phyloP scores from a whole-genome alignment of 257 asterid species.

The Linaria vulgaris region DNA sequence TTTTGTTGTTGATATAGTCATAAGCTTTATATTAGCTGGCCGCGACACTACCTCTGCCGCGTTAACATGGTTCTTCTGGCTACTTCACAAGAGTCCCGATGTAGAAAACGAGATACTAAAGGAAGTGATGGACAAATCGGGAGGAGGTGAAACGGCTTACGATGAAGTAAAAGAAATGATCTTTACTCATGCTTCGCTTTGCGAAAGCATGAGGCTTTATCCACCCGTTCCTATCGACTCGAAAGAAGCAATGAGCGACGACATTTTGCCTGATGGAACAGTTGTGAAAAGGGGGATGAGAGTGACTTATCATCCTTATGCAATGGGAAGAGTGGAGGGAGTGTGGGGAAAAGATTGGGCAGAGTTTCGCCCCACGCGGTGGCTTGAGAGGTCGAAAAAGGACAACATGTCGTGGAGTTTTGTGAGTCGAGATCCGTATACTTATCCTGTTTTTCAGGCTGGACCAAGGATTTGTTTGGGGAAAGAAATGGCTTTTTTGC shows the following conservation, averaged over 20 bases:
- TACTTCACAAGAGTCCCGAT: not conserved
- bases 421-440: conserved; percentile 31
- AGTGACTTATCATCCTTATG: conserved; percentile 40
- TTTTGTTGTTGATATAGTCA: conserved; percentile 3
- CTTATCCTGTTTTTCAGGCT: conserved; percentile 48
- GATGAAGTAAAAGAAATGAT: conserved; percentile 46
- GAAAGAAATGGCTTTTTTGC: conserved; percentile 18
- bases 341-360: conserved; percentile 53
- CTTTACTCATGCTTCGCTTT: conserved; percentile 45
- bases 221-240: conserved; percentile 45
- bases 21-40: conserved; percentile 14
- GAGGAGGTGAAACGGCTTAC: conserved; percentile 5
- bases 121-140: conserved; percentile 25
- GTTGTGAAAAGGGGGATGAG: conserved; percentile 38
- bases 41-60: conserved; percentile 14
- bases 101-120: conserved; percentile 33
- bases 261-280: conserved; percentile 49
- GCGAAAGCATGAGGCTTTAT: conserved; percentile 45
- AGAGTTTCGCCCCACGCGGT: conserved; percentile 37
- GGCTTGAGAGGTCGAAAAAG: conserved; percentile 28
- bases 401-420: conserved; percentile 29
- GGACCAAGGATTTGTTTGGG: conserved; percentile 20
- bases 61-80: conserved; percentile 10
- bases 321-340: conserved; percentile 45
- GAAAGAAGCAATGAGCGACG: conserved; percentile 31